phyloP scores from a whole-genome alignment of 2,329 filamentous ascomycete genomes.

The Penicillium palitans region DNA sequence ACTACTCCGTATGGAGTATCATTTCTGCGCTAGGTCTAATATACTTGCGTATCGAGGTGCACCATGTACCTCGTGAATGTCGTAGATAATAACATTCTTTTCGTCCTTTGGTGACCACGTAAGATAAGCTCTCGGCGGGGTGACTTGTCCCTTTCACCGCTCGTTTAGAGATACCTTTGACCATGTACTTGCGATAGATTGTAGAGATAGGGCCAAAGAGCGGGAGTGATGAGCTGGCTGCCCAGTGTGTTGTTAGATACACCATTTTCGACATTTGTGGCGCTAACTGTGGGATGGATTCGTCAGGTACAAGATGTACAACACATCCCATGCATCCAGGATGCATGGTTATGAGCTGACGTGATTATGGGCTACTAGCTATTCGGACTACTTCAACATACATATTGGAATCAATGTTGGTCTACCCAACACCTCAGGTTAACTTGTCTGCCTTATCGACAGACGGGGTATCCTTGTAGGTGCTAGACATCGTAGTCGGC shows the following conservation, averaged over 20 bases:
- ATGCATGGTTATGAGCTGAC: constrained; percentile 3
- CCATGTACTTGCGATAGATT: neutral
- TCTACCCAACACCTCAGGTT: constrained; percentile 7
- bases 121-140: constrained; percentile 1
- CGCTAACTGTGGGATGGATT: neutral
- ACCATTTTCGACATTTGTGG: neutral
- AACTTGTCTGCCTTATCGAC: neutral
- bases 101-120: neutral
- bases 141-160: constrained; percentile 13
- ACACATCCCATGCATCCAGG: constrained; percentile 2
- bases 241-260: neutral
- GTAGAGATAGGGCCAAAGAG: neutral
- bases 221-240: constrained; percentile 6
- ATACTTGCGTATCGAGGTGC: neutral
- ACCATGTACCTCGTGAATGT: neutral
- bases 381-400: neutral
- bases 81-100: constrained; percentile 7
- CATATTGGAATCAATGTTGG: neutral
- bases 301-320: constrained; percentile 14
- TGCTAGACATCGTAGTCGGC: neutral
- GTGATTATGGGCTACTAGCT: neutral
- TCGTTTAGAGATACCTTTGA: constrained; percentile 4
- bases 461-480: neutral
- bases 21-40: neutral
- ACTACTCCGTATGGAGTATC: neutral